Base-by-base conservation (phyloP, 805 yeast genomes). In the Nakazawaea pomicola region DNA sequence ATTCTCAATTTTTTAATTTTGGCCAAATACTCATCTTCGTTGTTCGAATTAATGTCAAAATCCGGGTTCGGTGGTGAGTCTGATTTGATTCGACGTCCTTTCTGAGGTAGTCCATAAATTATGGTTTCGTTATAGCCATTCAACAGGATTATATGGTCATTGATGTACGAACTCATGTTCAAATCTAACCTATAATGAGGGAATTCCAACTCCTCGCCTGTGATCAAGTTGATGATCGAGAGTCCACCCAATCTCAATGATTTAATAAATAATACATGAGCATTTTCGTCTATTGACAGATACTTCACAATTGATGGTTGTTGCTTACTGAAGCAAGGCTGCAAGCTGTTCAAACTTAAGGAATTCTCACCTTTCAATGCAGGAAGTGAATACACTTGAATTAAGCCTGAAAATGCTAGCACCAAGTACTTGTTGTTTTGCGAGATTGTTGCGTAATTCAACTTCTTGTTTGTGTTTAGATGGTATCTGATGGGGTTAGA, bases 161-260 rank as follows among this genome's bases (percentile, higher is more conserved):
- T 36, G 20, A 42, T 10, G 10, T 43, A 41, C 3, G 40, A 35
- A 14, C 17, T 27, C 43, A 43, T 39, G 10, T 32, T 35, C 30
- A 39, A 21, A n/a, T 39, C 46, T 18, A 43, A 20, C 10, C 40
- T 16, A 21, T 39, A 43, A 36, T 43, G 43, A 11, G 43, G 43
- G 19, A 43, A 39, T 23, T 38, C 43, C n/a, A 31, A 14, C 15
- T 43, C 43, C 30, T 39, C 43, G 12, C 33, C 37, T 6, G 43
- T 43, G 8, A 36, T 21, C 29, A 43, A 20, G 20, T 39, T 43
- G 27, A 43, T 33, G 27, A 43, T 43, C n/a, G 38, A 31, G 20
- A 43, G 27, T 2, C 46, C 46, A 3, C 43, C 46, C 14, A 43
- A 29, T 30, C 46, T 34, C 28, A 38, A n/a, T 3, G 46, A 34